Evolutionary conservation across 768 basidiomycete species (phyloP), one percentile per base, ranked within the genome.

Genomic region (Dioszegia crocea): DNA sequence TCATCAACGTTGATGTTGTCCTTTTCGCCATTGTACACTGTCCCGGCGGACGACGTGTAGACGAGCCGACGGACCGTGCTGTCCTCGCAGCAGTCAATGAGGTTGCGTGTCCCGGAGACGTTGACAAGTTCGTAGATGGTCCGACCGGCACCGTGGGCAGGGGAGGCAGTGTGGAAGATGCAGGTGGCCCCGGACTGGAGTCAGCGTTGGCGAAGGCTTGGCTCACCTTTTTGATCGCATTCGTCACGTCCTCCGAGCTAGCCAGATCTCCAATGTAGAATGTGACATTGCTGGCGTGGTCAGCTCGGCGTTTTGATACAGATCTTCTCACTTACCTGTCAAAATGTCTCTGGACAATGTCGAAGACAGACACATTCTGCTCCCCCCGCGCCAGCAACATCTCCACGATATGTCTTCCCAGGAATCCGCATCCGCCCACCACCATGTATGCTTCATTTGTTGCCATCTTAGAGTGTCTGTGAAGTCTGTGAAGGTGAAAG

Each of bases 131-230:
- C 86, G 79, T 89, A 96, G 10, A 97, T 73, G 1, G 84, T 84
- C 0, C 84, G 80, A 64, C 70, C 88, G 81, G 81, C 82, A 14
- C 84, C 88, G 64, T 85, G 87, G 4, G 84, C 84, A 0, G 85
- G 86, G 6, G 92, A 93, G 17, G 93, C 96, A 10, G 93, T 97
- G 76, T 99, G 96, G 62, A 99, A 90, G 62, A 98, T 88, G 68
- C 88, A 89, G 0, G 90, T 92, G 26, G 91, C 83, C 38, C 85
- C 85, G 61, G 86, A 87, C 88, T 91, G 61, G 0, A 54, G 36
- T 62, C 40, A 63, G 50, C 44, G 36, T 24, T 1, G 30, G 14
- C 29, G n/a, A 21, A 23, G 27, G 24, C 53, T n/a, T 11, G 31
- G 77, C 83, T 44, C 51, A 88, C 88, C 81, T 87, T 88, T 71